Percentiles rank a stretch among this genome's conserved stretches.
phyloP scores from a whole-genome alignment of 257 asterid genomes.

The Verbascum thapsus region DNA sequence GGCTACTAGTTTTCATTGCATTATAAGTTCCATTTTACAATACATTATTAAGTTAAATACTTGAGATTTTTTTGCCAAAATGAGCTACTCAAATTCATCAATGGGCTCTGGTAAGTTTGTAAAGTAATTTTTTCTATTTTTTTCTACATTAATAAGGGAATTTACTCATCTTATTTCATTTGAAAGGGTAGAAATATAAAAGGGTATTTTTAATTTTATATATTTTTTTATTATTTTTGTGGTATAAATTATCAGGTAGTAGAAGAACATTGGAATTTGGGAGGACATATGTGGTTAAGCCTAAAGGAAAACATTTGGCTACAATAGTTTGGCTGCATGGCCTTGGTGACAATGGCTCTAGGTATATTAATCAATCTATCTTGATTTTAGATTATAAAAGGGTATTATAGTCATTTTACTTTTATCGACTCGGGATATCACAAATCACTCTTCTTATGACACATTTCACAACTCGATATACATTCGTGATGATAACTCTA shows the following conservation, averaged over 20 bases:
- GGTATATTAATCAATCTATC: constrained; percentile 42
- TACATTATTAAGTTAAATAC: too few species aligned
- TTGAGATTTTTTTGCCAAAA: constrained; percentile 28
- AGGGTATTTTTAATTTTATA: too few species aligned
- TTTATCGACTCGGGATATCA: constrained; percentile 8
- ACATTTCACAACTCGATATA: too few species aligned
- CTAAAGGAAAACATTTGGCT: constrained; percentile 94
- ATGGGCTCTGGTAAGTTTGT: constrained; percentile 85
- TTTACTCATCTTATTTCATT: too few species aligned
- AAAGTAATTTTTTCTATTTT: constrained; percentile 18
- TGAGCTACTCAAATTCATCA: constrained; percentile 85
- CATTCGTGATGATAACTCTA: too few species aligned
- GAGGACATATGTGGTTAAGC: constrained; percentile 94
- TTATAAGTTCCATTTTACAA: constrained; percentile 27
- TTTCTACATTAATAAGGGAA: constrained; percentile 15
- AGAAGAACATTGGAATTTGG: constrained; percentile 77
- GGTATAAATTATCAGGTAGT: constrained; percentile 58
- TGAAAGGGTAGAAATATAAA: too few species aligned
- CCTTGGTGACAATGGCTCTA: constrained; percentile 96
- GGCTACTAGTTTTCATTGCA: constrained; percentile 45
- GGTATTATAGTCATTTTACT: constrained; percentile 10
- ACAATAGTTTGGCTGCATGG: constrained; percentile 98
- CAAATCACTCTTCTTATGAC: too few species aligned
- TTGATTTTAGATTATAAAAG: neutral
- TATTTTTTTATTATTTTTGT: constrained; percentile 8